Evolutionary conservation across 257 asterid genomes (phyloP).

Genomic region (Nicotiana obtusifolia): DNA sequence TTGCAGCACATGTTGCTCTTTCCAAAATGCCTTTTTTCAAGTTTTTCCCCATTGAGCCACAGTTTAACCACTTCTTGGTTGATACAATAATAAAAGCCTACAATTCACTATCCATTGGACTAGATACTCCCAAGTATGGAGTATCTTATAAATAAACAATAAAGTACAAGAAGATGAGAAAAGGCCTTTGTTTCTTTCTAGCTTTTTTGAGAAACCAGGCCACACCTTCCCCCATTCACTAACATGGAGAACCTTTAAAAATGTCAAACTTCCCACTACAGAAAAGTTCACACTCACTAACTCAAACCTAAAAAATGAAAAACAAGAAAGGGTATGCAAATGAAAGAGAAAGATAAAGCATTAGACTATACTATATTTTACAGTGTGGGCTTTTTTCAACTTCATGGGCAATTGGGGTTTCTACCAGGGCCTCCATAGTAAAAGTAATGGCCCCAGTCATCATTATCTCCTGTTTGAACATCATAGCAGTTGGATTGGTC

Average conservation of each 20-base stretch:
- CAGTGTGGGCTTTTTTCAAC: not conserved
- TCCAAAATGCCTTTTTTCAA: no score
- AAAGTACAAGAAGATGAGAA: constrained; percentile 35
- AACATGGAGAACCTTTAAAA: constrained; percentile 27
- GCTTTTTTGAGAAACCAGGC: constrained; percentile 43
- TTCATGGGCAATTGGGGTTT: constrained; percentile 68
- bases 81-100: no score
- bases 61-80: no score
- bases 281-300: constrained; percentile 31
- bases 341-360: not conserved
- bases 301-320: constrained; percentile 24
- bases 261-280: constrained; percentile 39
- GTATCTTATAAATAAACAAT: not conserved
- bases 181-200: constrained; percentile 40
- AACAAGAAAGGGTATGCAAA: constrained; percentile 19
- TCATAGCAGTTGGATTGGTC: constrained; percentile 86
- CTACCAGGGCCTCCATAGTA: constrained; percentile 94
- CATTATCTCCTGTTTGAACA: constrained; percentile 67
- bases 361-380: constrained; percentile 32
- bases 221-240: constrained; percentile 32
- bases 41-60: no score
- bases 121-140: constrained; percentile 18
- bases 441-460: constrained; percentile 86
- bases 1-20: no score
- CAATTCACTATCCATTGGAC: not conserved